phyloP scores from a whole-genome alignment of 805 yeast genomes.

The Saccharomycopsis malanga region DNA sequence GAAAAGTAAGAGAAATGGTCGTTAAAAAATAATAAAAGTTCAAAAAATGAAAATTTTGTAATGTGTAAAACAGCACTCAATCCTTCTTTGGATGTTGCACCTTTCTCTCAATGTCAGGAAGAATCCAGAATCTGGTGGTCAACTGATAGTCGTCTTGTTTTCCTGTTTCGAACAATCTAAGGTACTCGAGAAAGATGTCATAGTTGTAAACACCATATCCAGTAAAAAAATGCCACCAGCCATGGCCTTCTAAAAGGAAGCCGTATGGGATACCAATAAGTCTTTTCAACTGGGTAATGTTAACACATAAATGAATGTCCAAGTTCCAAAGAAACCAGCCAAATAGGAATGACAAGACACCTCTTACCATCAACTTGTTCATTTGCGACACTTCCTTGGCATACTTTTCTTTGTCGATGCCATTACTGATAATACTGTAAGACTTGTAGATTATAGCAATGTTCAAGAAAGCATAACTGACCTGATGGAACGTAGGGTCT shows the following conservation, averaged over 20 bases:
- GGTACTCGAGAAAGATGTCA: constrained; percentile 68
- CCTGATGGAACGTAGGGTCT: constrained; percentile 86
- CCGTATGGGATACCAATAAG: constrained; percentile 78
- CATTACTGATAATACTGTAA: constrained; percentile 35
- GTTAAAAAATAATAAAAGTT: too few relatives aligned
- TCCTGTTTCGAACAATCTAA: constrained; percentile 59
- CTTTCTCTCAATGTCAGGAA: constrained; percentile 11
- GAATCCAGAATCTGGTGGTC: constrained; percentile 11
- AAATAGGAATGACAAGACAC: constrained; percentile 53
- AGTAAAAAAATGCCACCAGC: constrained; percentile 94
- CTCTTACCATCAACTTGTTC: constrained; percentile 48
- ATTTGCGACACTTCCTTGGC: constrained; percentile 31
- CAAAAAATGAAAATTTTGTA: too few relatives aligned
- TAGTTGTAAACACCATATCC: constrained; percentile 86
- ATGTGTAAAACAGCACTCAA: too few relatives aligned
- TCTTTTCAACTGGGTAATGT: constrained; percentile 17
- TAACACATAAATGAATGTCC: constrained; percentile 69
- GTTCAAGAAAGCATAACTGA: constrained; percentile 73
- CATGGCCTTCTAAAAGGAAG: constrained; percentile 81
- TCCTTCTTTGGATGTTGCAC: too few relatives aligned
- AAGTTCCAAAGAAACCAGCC: constrained; percentile 88
- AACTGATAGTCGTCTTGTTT: constrained; percentile 39
- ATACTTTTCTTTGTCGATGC: constrained; percentile 11
- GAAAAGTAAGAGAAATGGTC: too few relatives aligned
- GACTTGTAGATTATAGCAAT: constrained; percentile 64